phyloP scores from a whole-genome alignment of 108 stramenopile genomes.

The Nitzschia inconspicua region DNA sequence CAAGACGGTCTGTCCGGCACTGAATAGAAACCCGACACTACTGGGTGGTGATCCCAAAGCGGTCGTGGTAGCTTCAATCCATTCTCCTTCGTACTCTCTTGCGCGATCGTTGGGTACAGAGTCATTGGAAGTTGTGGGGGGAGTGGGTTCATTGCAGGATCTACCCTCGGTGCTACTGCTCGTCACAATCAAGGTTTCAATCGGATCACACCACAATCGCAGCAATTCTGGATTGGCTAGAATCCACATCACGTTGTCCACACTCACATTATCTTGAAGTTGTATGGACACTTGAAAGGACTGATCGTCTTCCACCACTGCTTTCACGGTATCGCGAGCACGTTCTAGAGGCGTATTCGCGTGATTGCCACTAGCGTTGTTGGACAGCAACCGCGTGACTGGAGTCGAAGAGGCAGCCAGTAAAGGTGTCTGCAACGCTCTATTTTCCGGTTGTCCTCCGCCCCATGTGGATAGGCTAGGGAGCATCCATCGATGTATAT shows the following conservation, averaged over 20 bases:
- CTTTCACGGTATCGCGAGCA: constrained; percentile 1
- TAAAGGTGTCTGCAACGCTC: neutral
- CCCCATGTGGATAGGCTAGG: neutral
- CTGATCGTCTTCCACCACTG: constrained; percentile 11
- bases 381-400: neutral
- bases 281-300: constrained; percentile 33
- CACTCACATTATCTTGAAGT: constrained; percentile 3
- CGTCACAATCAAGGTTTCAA: constrained; percentile 58
- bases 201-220: constrained; percentile 68
- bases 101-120: neutral
- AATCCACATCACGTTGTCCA: constrained; percentile 51
- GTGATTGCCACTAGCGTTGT: neutral
- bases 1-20: constrained; percentile 6
- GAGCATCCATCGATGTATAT: neutral
- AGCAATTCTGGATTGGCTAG: constrained; percentile 57
- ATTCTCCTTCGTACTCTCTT: constrained; percentile 69
- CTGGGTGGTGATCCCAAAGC: constrained; percentile 37
- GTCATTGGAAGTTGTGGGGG: neutral
- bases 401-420: neutral
- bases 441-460: neutral
- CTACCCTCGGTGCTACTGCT: constrained; percentile 34
- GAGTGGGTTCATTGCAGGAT: neutral
- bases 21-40: constrained; percentile 19
- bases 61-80: constrained; percentile 70
- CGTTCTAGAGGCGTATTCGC: constrained; percentile 2